phyloP scores from a whole-genome alignment of 2,329 filamentous ascomycete genomes.

The Ophiocordyceps camponoti-saundersi region DNA sequence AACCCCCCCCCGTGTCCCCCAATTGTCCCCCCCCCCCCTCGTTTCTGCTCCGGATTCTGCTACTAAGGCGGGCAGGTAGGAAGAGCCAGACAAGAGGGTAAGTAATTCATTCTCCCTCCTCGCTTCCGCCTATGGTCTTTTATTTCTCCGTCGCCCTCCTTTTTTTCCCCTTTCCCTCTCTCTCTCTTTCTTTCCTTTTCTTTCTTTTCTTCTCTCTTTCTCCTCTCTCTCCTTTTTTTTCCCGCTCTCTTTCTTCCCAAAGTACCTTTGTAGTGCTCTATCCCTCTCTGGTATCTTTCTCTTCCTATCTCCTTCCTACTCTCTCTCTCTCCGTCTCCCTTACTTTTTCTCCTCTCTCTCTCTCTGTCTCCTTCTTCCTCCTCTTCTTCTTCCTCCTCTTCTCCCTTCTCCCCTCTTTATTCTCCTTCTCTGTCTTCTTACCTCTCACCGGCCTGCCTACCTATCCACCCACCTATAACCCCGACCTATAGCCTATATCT shows the following conservation, averaged over 20 bases:
- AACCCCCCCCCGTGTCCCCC: background rate
- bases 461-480: constrained; percentile 5
- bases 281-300: too few species aligned
- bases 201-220: background rate
- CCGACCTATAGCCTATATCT: constrained; percentile 9
- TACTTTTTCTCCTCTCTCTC: constrained; percentile 4
- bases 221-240: constrained; percentile 6
- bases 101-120: background rate
- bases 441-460: background rate
- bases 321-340: constrained; percentile 13
- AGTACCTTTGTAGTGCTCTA: too few species aligned
- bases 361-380: constrained; percentile 1
- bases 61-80: too few species aligned
- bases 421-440: background rate
- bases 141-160: background rate
- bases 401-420: background rate
- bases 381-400: too few species aligned
- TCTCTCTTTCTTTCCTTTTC: background rate
- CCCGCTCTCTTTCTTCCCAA: too few species aligned
- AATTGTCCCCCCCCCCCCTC: background rate
- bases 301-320: constrained; percentile 7
- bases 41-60: background rate
- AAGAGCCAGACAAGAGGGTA: too few species aligned
- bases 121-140: background rate
- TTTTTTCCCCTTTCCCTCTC: constrained; percentile 5